A percentile compares a stretch with the other conserved stretches of the same genome.
Conservation (phyloP, 768 basidiomycete genomes). For the Tylopilus sp. region DNA sequence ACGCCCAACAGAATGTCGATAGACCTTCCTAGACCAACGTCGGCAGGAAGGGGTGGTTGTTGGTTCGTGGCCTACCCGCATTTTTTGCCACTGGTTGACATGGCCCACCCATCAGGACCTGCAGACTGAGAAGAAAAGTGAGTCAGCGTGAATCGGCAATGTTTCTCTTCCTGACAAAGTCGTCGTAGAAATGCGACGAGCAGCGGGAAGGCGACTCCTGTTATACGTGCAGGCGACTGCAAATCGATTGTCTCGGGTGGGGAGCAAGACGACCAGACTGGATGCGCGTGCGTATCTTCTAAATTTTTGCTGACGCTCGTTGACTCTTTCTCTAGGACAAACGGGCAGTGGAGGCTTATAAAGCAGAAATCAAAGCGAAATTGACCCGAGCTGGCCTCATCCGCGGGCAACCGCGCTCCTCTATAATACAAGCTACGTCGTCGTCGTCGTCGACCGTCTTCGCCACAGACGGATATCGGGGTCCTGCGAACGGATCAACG, state of each 20-base stretch:
- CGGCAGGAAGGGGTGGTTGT: slow-evolving; percentile 71
- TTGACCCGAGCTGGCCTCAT: slow-evolving; percentile 75
- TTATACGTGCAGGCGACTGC: slow-evolving; percentile 74
- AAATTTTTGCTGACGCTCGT: slow-evolving; percentile 7
- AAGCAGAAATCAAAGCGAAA: slow-evolving; percentile 80
- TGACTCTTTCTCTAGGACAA: slow-evolving; percentile 59
- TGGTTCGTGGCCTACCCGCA: slow-evolving; percentile 49
- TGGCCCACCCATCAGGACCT: slow-evolving; percentile 54
- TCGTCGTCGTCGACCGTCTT: slow-evolving; percentile 35
- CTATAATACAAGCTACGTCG: slow-evolving; percentile 39
- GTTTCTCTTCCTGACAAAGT: slow-evolving; percentile 1
- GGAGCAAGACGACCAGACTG: slow-evolving; percentile 82
- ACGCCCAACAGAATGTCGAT: slow-evolving; percentile 47
- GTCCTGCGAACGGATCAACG: slow-evolving; percentile 18
- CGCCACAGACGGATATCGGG: slow-evolving; percentile 27
- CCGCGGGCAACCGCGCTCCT: slow-evolving; percentile 73
- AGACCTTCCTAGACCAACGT: slow-evolving; percentile 50
- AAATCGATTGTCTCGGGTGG: slow-evolving; percentile 83
- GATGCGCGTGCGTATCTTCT: slow-evolving; percentile 63
- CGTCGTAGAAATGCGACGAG: slow-evolving; percentile 80
- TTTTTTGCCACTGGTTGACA: slow-evolving; percentile 7
- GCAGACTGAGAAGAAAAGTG: slow-evolving; percentile 79
- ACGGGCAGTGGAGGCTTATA: slow-evolving; percentile 76
- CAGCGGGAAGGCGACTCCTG: slow-evolving; percentile 79
- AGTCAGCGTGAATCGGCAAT: neutral